Conservation (phyloP, 2,329 filamentous ascomycete genomes). For the Penicillium italicum region DNA sequence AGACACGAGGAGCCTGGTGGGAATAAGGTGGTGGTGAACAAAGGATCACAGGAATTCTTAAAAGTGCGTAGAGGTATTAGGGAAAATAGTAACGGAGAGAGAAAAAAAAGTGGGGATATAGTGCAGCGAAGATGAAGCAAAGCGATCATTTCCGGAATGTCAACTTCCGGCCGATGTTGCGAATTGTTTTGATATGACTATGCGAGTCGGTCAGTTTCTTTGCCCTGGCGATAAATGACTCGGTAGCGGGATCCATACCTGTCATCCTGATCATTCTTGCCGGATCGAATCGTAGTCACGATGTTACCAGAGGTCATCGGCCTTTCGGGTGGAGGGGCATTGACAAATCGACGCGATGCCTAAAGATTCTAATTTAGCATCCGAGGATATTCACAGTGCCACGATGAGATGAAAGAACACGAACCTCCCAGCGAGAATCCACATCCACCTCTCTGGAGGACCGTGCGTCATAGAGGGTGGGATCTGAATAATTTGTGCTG, state of each 20-base stretch:
- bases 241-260: slow-evolving; percentile 26
- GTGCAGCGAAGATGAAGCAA: neutral
- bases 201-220: slow-evolving; percentile 3
- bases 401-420: slow-evolving; percentile 7
- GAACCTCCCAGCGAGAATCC: slow-evolving; percentile 40
- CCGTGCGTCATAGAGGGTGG: slow-evolving; percentile 29
- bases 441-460: slow-evolving; percentile 38
- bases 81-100: slow-evolving; percentile 1
- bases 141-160: slow-evolving; percentile 25
- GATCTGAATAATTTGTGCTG: slow-evolving; percentile 22
- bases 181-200: slow-evolving; percentile 35
- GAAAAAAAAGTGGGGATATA: neutral
- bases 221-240: neutral
- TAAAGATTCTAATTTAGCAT: slow-evolving; percentile 21
- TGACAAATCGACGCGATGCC: slow-evolving; percentile 35
- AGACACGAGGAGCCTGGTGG: slow-evolving; percentile 14
- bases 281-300: slow-evolving; percentile 23
- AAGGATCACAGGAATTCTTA: neutral
- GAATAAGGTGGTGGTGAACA: slow-evolving; percentile 5
- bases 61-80: slow-evolving; percentile 5
- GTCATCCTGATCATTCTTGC: slow-evolving; percentile 30
- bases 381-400: neutral
- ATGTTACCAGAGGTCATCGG: slow-evolving; percentile 32
- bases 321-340: slow-evolving; percentile 28
- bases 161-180: slow-evolving; percentile 38